Evolutionary conservation across 2,329 filamentous ascomycete genomes (phyloP).

Genomic region (Clonostachys rosea): DNA sequence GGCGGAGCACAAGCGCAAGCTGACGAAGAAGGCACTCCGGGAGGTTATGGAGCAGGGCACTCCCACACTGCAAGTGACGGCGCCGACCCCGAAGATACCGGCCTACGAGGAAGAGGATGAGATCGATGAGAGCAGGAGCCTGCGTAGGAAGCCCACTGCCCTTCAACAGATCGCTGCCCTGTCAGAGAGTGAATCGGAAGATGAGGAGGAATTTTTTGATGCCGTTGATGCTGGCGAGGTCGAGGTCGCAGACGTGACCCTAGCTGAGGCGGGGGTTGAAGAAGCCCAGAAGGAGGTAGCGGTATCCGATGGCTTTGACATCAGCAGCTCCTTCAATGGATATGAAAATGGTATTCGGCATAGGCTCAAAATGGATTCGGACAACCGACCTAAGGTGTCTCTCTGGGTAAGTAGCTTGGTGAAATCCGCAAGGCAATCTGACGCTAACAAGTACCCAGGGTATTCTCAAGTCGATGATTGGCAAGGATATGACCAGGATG

Average conservation of each 20-base stretch:
- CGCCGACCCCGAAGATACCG: slow-evolving; percentile 16
- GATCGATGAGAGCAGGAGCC: slow-evolving; percentile 21
- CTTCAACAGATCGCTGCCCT: slow-evolving; percentile 64
- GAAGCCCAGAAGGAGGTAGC: slow-evolving; percentile 32
- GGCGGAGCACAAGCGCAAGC: slow-evolving; percentile 83
- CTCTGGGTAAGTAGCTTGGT: slow-evolving; percentile 70
- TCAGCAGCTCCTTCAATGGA: slow-evolving; percentile 75
- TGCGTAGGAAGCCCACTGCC: slow-evolving; percentile 56
- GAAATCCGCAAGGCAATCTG: neutral
- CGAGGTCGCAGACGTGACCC: slow-evolving; percentile 67
- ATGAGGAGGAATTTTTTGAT: slow-evolving; percentile 88
- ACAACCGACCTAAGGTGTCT: slow-evolving; percentile 89
- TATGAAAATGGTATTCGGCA: slow-evolving; percentile 86
- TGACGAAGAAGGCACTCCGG: slow-evolving; percentile 83
- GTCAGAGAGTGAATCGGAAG: slow-evolving; percentile 77
- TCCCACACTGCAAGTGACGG: slow-evolving; percentile 21
- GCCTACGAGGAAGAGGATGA: slow-evolving; percentile 23
- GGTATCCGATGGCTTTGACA: slow-evolving; percentile 48
- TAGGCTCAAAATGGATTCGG: slow-evolving; percentile 81
- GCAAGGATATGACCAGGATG: slow-evolving; percentile 99
- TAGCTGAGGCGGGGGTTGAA: slow-evolving; percentile 45
- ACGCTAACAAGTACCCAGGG: slow-evolving; percentile 47
- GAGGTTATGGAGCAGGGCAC: slow-evolving; percentile 66
- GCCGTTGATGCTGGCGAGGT: slow-evolving; percentile 92
- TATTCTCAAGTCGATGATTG: slow-evolving; percentile 98